A percentile compares a stretch with the other conserved stretches of the same genome.
Conservation (phyloP, 1,284 basidiomycete genomes). For the Trichosporon faecale region DNA sequence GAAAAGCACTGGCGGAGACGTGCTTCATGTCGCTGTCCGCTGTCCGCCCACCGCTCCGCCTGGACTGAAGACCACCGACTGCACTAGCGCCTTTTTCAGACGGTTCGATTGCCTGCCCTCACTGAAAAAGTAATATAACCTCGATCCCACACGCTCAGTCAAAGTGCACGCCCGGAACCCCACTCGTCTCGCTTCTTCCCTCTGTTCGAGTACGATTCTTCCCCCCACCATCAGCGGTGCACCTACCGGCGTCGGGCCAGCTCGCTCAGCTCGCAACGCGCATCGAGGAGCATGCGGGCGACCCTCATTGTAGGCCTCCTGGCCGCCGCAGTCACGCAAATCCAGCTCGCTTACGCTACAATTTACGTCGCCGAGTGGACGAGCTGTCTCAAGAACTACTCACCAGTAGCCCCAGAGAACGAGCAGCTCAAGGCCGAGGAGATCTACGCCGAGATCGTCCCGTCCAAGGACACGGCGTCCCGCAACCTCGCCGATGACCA, state of each 20-base stretch:
- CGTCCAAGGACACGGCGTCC: constrained; percentile 47
- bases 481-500: constrained; percentile 41
- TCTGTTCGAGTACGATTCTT: neutral
- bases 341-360: constrained; percentile 26
- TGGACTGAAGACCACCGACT: neutral
- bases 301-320: constrained; percentile 5
- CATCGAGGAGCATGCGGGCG: constrained; percentile 12
- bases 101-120: neutral
- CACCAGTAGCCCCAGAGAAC: constrained; percentile 25
- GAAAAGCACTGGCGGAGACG: neutral
- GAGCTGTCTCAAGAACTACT: constrained; percentile 31
- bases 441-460: constrained; percentile 70
- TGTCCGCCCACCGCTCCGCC: neutral
- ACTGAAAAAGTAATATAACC: constrained; percentile 15
- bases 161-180: neutral
- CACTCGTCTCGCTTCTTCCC: neutral
- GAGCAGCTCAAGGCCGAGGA: constrained; percentile 60
- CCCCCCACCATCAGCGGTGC: neutral
- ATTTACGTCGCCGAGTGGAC: constrained; percentile 33
- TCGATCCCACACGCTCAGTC: neutral
- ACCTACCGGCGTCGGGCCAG: neutral
- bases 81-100: neutral
- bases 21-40: neutral
- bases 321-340: constrained; percentile 18
- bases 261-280: neutral